Evolutionary conservation across 2,329 filamentous ascomycete species (phyloP).

Genomic region (Mycocentrospora acerina): DNA sequence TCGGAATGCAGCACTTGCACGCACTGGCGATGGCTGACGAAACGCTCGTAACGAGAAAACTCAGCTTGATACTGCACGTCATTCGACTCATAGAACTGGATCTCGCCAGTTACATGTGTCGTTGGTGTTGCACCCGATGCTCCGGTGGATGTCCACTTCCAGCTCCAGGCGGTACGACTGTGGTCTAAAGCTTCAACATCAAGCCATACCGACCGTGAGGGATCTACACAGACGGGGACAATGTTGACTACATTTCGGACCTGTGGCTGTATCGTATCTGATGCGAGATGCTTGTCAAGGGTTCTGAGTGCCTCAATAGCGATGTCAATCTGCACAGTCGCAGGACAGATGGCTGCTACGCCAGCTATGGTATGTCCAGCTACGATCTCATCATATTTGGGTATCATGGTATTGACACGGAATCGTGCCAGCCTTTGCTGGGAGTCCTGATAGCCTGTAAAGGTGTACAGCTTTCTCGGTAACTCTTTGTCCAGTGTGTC

Average conservation of each 20-base stretch:
- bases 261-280: conserved; percentile 2
- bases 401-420: conserved; percentile 43
- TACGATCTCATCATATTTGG: conserved; percentile 40
- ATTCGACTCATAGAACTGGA: conserved; percentile 20
- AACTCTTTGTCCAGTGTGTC: conserved; percentile 1
- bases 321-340: conserved; percentile 43
- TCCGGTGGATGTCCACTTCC: conserved; percentile 23
- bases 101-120: conserved; percentile 27
- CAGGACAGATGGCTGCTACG: conserved; percentile 44
- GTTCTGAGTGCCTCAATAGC: conserved; percentile 35
- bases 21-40: conserved; percentile 35
- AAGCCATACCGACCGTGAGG: conserved; percentile 29
- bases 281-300: conserved; percentile 24
- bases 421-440: conserved; percentile 36
- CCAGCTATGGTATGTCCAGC: conserved; percentile 44
- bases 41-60: conserved; percentile 29
- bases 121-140: conserved; percentile 4
- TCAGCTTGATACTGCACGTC: conserved; percentile 16
- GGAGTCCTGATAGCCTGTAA: conserved; percentile 9
- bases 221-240: conserved; percentile 27
- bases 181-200: conserved; percentile 24
- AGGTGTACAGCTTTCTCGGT: conserved; percentile 24
- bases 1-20: conserved; percentile 26
- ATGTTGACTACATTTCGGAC: conserved; percentile 7
- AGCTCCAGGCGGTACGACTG: conserved; percentile 27